Evolutionary conservation across 1,139 yeast species (phyloP), one percentile per base, ranked within the genome.

Genomic region (Debaryomyces singareniensis): DNA sequence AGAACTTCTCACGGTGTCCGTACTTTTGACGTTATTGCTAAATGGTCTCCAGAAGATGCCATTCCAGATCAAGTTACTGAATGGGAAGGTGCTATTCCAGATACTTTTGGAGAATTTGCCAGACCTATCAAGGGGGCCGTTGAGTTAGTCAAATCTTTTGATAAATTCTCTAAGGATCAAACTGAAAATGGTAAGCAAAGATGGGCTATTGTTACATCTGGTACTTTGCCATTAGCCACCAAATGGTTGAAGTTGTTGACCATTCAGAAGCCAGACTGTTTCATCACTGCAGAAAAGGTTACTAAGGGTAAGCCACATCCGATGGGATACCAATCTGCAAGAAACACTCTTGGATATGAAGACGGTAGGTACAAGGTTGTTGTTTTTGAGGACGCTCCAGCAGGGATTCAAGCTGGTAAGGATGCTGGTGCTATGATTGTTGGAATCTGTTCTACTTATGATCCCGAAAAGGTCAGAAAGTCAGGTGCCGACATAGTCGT

Each of bases 121-220:
- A 70, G 65, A 45, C 80, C 85, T 29, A 82, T 84, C 29, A 78
- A 81, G 5, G 95, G 95, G 34, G 79, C 87, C 30, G 67, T 69
- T 27, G 76, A 75, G 42, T 63, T 82, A 41, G 76, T 80, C 39
- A 68, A 74, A 46, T 58, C 71, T 10, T 67, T 81, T 36, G 72
- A 67, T 43, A 43, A 60, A 28, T 51, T 45, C 34, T 65, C 72
- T 31, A 62, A 42, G 43, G 45, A 48, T 30, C 33, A 52, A 57
- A 75, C 68, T 49, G 70, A 54, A 38, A 55, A 55, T 50, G 61
- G 62, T 37, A 37, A 56, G 43, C 73, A 67, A 50, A 63, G 73
- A 53, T 81, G 89, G 87, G 89, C 87, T 37, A 82, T 84, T 49
- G 94, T 84, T 37, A 84, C 95, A 22, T 78, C 87, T 25, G 95